phyloP scores from a whole-genome alignment of 805 yeast genomes.

The Cyberlindnera subsufficiens region DNA sequence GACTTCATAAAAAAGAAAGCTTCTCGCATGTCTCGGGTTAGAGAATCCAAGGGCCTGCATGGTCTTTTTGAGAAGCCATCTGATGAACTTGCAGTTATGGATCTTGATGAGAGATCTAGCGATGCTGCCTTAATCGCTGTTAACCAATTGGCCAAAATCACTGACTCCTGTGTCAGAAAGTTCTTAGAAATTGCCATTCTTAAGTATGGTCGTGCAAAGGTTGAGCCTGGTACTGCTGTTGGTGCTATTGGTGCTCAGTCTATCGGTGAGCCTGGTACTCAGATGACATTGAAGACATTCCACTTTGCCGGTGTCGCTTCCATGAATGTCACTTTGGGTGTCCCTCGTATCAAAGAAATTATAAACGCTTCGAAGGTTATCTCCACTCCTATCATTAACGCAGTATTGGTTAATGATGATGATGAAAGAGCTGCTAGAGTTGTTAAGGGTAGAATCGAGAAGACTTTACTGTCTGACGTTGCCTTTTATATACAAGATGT shows the following conservation, averaged over 20 bases:
- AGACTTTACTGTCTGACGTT: conserved; percentile 81
- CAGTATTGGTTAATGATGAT: conserved; percentile 83
- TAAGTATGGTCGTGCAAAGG: conserved; percentile 85
- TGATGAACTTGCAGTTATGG: conserved; percentile 35
- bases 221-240: conserved; percentile 98
- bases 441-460: conserved; percentile 95
- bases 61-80: conserved; percentile 37
- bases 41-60: conserved; percentile 48
- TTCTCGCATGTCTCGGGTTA: conserved; percentile 43
- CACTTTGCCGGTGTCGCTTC: conserved; percentile 99
- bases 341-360: conserved; percentile 98
- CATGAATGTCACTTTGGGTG: conserved; percentile 98
- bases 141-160: conserved; percentile 61
- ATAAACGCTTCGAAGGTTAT: conserved; percentile 94
- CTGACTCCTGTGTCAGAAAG: conserved; percentile 49
- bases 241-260: conserved; percentile 99
- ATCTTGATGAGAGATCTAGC: conserved; percentile 33
- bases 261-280: conserved; percentile 99
- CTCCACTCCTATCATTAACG: conserved; percentile 94
- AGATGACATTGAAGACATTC: conserved; percentile 94
- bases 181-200: conserved; percentile 73
- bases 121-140: conserved; percentile 40
- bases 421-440: conserved; percentile 99
- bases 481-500: conserved; percentile 92
- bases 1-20: conserved; percentile 58